Base-by-base conservation (phyloP, 129 eudicot genomes). In the Chrysanthemum seticuspe region DNA sequence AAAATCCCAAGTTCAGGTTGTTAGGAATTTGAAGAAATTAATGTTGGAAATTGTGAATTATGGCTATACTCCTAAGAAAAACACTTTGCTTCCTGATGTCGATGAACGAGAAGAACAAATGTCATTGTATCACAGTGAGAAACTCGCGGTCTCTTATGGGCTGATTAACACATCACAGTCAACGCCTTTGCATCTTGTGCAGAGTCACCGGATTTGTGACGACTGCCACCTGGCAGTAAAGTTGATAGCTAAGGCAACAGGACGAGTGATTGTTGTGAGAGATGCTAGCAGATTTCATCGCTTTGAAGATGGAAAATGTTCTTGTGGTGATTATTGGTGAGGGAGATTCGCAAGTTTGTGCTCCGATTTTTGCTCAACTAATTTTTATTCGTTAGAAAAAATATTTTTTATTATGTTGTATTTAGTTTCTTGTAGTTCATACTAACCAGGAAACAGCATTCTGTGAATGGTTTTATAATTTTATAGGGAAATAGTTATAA, bases 241-340 rank as follows among this genome's bases (percentile, higher is more conserved):
- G 68, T 73, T 82, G 76, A 85, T 92, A 14, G 73, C 98, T 40
- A 76, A 61, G 77, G 87, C 73, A 45, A 83, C 83, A 2, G 82
- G 72, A 53, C 62, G 96, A 36, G 85, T 83, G 36, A 89, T 92
- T 75, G 87, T 82, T 16, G 40, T 92, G 49, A 85, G 98, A 78
- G 98, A 92, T 77, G 95, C 83, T 63, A 88, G 97, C 67, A 86
- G 97, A 78, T 91, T 88, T 61, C 97, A 91, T 80, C 89, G 78
- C 4, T 91, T 91, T 19, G 81, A 71, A 72, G 76, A 79, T 72
- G 96, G 96, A 40, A 79, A 71, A 72, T 92, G 96, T 75, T 85
- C 96, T 67, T 92, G 96, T 83, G 98, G 95, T 65, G 95, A 92
- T 87, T 92, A 92, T 65, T 92, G 98, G 98, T 92, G 87, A 92